Evolutionary conservation across 140 eudicot genomes (phyloP).

Genomic region (Erigeron philadelphicus): DNA sequence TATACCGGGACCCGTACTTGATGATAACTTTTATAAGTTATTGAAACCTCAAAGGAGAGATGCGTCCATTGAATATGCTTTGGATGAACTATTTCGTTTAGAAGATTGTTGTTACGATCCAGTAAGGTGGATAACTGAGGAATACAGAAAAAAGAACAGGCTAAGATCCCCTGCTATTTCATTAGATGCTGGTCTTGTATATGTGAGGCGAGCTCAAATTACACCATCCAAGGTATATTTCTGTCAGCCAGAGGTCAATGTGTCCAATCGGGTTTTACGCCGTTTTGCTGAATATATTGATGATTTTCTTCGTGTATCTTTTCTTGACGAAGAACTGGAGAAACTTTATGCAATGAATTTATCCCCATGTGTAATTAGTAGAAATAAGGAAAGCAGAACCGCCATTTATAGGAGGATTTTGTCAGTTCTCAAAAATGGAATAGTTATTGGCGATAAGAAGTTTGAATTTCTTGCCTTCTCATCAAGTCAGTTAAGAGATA

Average conservation of each 20-base stretch:
- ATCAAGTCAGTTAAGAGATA: conserved; percentile 79
- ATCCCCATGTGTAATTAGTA: conserved; percentile 32
- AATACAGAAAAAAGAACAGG: conserved; percentile 35
- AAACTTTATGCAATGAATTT: conserved; percentile 51
- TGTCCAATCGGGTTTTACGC: conserved; percentile 75
- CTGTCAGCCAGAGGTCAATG: conserved; percentile 69
- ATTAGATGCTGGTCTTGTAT: conserved; percentile 70
- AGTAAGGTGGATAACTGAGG: conserved; percentile 51
- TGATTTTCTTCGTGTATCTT: conserved; percentile 64
- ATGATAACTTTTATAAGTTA: conserved; percentile 42
- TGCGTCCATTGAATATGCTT: conserved; percentile 47
- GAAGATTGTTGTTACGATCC: conserved; percentile 90
- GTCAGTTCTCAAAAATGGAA: conserved; percentile 33
- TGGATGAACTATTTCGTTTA: conserved; percentile 44
- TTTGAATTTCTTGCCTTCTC: conserved; percentile 94
- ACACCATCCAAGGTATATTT: conserved; percentile 78
- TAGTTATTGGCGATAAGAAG: conserved; percentile 53
- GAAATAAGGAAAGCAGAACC: not conserved
- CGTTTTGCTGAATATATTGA: conserved; percentile 43
- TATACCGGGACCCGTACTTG: conserved; percentile 61
- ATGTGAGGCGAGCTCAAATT: conserved; percentile 71
- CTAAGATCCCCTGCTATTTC: conserved; percentile 43
- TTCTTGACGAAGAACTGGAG: conserved; percentile 65
- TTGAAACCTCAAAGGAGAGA: conserved; percentile 49
- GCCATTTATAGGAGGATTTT: no score